Conservation (phyloP, 2,329 filamentous ascomycete species). For the Sarocladium kiliense region DNA sequence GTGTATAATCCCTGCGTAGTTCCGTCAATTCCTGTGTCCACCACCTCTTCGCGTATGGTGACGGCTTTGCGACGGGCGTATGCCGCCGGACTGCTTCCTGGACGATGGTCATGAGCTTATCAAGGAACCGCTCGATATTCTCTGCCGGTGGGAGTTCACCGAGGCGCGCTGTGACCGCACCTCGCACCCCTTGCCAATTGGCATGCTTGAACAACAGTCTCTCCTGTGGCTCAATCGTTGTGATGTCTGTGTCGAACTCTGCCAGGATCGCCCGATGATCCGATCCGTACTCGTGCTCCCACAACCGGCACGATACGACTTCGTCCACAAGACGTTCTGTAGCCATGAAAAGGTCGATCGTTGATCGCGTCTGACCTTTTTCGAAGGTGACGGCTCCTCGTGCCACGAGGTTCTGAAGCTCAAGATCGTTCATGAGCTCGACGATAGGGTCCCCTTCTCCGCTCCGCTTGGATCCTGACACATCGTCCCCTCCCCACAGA, state of each 20-base stretch:
- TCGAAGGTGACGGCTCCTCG: neutral
- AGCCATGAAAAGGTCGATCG: too few species aligned
- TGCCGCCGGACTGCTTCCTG: neutral
- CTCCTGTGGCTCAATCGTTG: neutral
- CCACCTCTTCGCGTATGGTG: too few species aligned
- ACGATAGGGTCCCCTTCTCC: neutral
- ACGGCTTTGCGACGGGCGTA: neutral
- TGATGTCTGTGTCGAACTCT: slow-evolving; percentile 1
- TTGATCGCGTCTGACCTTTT: neutral
- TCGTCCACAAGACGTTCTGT: neutral
- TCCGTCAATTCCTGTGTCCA: too few species aligned
- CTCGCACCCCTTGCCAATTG: neutral
- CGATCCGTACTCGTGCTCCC: neutral
- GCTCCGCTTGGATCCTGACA: neutral
- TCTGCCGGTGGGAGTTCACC: neutral
- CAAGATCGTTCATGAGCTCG: neutral
- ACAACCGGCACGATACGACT: neutral
- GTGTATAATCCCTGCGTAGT: too few species aligned
- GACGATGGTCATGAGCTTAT: neutral
- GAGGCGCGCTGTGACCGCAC: neutral
- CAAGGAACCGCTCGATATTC: neutral
- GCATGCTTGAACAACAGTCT: neutral
- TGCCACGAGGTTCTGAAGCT: neutral
- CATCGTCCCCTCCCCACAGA: neutral
- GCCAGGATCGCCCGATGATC: neutral